Evolutionary conservation across 140 eudicot species (phyloP).

Genomic region (Bidens hawaiensis): DNA sequence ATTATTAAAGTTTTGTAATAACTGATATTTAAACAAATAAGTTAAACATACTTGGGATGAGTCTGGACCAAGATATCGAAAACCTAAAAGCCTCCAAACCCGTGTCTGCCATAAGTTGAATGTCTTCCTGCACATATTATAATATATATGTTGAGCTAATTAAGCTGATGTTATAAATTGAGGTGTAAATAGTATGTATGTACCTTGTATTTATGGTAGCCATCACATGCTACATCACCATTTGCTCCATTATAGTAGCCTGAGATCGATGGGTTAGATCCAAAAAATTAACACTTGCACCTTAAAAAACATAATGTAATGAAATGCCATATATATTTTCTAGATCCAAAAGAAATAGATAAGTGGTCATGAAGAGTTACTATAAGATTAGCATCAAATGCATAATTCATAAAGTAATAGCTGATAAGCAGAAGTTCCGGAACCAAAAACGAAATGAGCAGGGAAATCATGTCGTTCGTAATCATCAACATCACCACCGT

Average conservation of each 20-base stretch:
- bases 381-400: background rate
- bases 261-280: slow-evolving; percentile 17
- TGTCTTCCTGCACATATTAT: slow-evolving; percentile 47
- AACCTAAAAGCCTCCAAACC: slow-evolving; percentile 62
- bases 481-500: slow-evolving; percentile 15
- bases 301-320: background rate
- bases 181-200: slow-evolving; percentile 3
- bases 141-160: background rate
- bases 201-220: slow-evolving; percentile 68
- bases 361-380: too few relatives aligned
- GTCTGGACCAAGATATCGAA: slow-evolving; percentile 79
- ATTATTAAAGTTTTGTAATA: background rate
- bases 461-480: slow-evolving; percentile 43
- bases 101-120: slow-evolving; percentile 54
- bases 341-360: too few relatives aligned
- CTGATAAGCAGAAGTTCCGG: slow-evolving; percentile 63
- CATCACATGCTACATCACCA: slow-evolving; percentile 53
- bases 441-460: slow-evolving; percentile 41
- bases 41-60: slow-evolving; percentile 58
- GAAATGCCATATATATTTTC: too few relatives aligned
- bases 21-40: slow-evolving; percentile 1
- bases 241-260: slow-evolving; percentile 33
- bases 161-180: background rate
- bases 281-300: background rate
- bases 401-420: background rate